Conservation (phyloP, 164 flowering plant genomes). For the Kingdonia uniflora region DNA sequence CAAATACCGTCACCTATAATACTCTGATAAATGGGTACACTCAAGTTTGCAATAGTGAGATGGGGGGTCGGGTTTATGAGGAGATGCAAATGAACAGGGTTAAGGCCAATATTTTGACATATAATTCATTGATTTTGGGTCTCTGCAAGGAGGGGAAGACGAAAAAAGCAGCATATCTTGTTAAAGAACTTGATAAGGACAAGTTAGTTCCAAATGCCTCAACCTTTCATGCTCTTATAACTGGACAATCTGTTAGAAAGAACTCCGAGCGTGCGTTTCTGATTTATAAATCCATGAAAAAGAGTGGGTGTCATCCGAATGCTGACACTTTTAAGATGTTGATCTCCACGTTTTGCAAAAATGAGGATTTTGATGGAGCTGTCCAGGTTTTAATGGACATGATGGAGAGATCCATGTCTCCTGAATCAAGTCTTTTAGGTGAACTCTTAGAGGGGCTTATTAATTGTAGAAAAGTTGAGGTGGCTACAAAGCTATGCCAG, state of each 20-base stretch:
- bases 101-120: conserved; percentile 61
- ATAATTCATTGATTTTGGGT: conserved; percentile 71
- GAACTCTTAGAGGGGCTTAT: conserved; percentile 42
- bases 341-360: conserved; percentile 44
- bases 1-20: conserved; percentile 69
- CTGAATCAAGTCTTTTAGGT: conserved; percentile 29
- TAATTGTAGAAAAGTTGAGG: conserved; percentile 29
- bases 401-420: conserved; percentile 37
- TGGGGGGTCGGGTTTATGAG: conserved; percentile 50
- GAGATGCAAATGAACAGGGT: conserved; percentile 60
- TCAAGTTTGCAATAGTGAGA: conserved; percentile 45
- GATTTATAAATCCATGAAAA: conserved; percentile 59
- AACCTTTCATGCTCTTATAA: conserved; percentile 72
- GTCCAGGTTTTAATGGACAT: conserved; percentile 47
- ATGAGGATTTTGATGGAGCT: conserved; percentile 73
- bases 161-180: conserved; percentile 65
- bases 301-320: conserved; percentile 60
- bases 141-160: conserved; percentile 83
- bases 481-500: conserved; percentile 24
- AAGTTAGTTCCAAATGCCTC: conserved; percentile 63
- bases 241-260: conserved; percentile 63
- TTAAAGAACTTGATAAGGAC: conserved; percentile 56
- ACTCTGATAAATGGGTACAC: conserved; percentile 64
- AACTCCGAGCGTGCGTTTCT: conserved; percentile 66
- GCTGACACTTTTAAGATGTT: conserved; percentile 40